Percentiles rank a stretch among this genome's conserved stretches.
Conservation (phyloP, 2,329 filamentous ascomycete species). For the Aspergillus sp. region DNA sequence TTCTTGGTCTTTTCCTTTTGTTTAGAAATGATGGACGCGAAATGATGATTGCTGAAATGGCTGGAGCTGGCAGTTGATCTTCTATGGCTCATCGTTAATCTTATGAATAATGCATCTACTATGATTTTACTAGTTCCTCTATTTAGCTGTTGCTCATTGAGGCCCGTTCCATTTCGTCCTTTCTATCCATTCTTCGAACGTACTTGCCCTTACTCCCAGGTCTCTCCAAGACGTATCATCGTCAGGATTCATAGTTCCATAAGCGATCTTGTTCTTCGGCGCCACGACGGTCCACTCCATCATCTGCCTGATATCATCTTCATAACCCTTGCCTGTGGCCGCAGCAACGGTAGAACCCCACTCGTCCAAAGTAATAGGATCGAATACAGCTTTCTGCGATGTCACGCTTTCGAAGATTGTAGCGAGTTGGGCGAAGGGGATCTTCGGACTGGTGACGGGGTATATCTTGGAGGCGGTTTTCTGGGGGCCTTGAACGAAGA, state of each 20-base stretch:
- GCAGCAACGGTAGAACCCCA: constrained; percentile 5
- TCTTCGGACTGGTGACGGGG: constrained; percentile 3
- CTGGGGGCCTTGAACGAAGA: constrained; percentile 6
- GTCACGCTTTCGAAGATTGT: constrained; percentile 7
- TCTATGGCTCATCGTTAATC: too few species aligned
- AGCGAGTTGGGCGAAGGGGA: constrained; percentile 5
- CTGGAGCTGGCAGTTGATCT: too few species aligned
- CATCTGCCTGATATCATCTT: constrained; percentile 13
- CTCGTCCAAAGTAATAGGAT: constrained; percentile 9
- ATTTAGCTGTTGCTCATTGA: not conserved
- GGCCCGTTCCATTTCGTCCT: constrained; percentile 11
- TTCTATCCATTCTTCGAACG: constrained; percentile 15
- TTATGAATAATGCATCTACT: too few species aligned
- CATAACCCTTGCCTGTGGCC: constrained; percentile 8
- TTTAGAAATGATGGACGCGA: too few species aligned
- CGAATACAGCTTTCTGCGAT: constrained; percentile 4
- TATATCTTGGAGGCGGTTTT: constrained; percentile 10
- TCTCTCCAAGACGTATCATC: constrained; percentile 9
- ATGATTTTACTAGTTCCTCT: not conserved
- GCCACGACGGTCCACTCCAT: constrained; percentile 15
- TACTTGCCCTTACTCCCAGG: constrained; percentile 9
- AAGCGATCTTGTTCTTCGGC: constrained; percentile 13
- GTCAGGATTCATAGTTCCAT: constrained; percentile 9
- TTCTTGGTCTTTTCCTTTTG: too few species aligned
- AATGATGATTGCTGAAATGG: too few species aligned